A percentile compares a stretch with the other conserved stretches of the same genome.
Conservation (phyloP, 805 yeast genomes). For the Candida ovalis region DNA sequence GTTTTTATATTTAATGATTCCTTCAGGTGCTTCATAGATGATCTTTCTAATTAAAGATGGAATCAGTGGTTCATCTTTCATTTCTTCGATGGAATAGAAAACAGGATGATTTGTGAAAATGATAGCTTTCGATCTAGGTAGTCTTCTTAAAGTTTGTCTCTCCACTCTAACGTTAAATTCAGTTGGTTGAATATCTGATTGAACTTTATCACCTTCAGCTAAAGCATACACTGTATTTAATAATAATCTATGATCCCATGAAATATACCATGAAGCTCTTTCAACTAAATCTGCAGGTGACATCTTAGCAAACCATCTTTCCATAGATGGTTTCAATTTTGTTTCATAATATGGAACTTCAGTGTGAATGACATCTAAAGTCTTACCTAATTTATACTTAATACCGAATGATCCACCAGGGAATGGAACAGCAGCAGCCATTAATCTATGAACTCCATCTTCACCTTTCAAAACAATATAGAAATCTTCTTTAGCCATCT, state of each 20-base stretch:
- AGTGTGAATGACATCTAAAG: slow-evolving; percentile 59
- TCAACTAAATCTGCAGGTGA: slow-evolving; percentile 61
- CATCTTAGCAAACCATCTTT: slow-evolving; percentile 65
- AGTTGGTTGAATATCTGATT: slow-evolving; percentile 41
- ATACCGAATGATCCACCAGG: slow-evolving; percentile 77
- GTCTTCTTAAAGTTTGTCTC: slow-evolving; percentile 64
- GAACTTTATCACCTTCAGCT: slow-evolving; percentile 41
- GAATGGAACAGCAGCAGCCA: slow-evolving; percentile 74
- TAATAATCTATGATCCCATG: slow-evolving; percentile 67
- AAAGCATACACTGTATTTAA: slow-evolving; percentile 53
- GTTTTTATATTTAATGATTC: slow-evolving; percentile 60
- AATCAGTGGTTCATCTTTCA: slow-evolving; percentile 76
- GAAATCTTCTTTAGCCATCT: slow-evolving; percentile 75
- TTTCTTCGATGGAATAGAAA: slow-evolving; percentile 74
- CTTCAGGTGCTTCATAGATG: slow-evolving; percentile 62
- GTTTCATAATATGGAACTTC: slow-evolving; percentile 69
- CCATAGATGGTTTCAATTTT: slow-evolving; percentile 66
- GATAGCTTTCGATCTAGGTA: slow-evolving; percentile 62
- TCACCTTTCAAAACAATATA: slow-evolving; percentile 54
- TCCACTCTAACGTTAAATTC: slow-evolving; percentile 68
- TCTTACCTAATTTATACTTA: slow-evolving; percentile 53
- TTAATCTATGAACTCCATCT: slow-evolving; percentile 57
- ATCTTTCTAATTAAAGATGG: slow-evolving; percentile 63
- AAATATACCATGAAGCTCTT: slow-evolving; percentile 70
- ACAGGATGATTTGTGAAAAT: slow-evolving; percentile 75